Conservation (phyloP, 768 basidiomycete species). For the Mrakia frigida region DNA sequence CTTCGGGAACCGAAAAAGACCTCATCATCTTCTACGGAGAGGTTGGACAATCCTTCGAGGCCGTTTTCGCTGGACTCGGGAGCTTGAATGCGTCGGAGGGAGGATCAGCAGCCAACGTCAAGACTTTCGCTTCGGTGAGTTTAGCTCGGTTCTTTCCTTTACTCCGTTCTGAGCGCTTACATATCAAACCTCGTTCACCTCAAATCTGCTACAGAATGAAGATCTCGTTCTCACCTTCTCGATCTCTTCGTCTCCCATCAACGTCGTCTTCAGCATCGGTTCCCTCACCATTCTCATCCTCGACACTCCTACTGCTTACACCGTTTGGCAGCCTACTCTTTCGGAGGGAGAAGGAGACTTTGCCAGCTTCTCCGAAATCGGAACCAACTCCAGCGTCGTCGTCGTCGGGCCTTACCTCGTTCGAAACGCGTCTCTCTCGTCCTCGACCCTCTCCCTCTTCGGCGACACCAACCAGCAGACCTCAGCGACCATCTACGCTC, state of each 20-base stretch:
- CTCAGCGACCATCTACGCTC: conserved; percentile 59
- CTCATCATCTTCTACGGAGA: conserved; percentile 5
- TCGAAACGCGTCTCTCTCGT: conserved; percentile 51
- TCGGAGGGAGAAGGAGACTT: neutral
- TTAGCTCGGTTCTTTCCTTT: neutral
- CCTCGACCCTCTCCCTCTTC: conserved; percentile 52
- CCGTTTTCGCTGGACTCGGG: conserved; percentile 3
- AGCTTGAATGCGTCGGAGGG: neutral
- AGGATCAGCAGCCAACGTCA: neutral
- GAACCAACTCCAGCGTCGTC: conserved; percentile 64
- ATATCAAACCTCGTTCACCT: too few relatives aligned
- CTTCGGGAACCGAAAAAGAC: neutral
- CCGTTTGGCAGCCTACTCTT: conserved; percentile 15
- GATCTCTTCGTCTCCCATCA: neutral
- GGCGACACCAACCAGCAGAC: conserved; percentile 65
- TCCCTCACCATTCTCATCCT: conserved; percentile 4
- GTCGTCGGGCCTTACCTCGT: conserved; percentile 60
- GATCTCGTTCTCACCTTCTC: conserved; percentile 12
- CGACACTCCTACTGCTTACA: neutral
- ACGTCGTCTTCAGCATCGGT: neutral
- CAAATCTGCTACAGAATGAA: neutral
- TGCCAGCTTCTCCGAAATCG: conserved; percentile 38
- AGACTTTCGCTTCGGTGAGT: neutral
- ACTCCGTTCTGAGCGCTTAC: too few relatives aligned
- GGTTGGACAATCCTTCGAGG: neutral